phyloP scores from a whole-genome alignment of 164 flowering plant genomes.

The Tinospora cordifolia region DNA sequence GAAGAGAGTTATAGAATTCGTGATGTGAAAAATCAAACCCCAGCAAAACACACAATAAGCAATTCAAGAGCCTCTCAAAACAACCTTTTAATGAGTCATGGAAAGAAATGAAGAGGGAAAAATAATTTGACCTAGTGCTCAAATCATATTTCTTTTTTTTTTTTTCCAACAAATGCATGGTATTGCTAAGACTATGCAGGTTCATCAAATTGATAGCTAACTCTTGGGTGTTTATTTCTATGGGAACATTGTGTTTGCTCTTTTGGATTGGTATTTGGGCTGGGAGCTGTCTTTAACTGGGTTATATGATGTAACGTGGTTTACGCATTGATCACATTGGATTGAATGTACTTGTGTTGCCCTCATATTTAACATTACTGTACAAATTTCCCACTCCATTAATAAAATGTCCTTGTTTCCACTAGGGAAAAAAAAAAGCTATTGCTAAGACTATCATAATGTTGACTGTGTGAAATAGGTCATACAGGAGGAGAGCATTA shows the following conservation, averaged over 20 bases:
- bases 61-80: not conserved
- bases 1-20: not conserved
- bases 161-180: not conserved
- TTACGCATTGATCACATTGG: too few relatives aligned
- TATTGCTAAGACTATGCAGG: not conserved
- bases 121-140: not conserved
- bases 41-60: not conserved
- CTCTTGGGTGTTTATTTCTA: not conserved
- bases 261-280: too few relatives aligned
- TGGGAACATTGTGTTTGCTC: too few relatives aligned
- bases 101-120: not conserved
- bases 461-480: too few relatives aligned
- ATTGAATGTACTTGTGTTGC: too few relatives aligned
- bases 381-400: too few relatives aligned
- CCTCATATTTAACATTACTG: too few relatives aligned
- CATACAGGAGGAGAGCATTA: not conserved
- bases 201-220: too few relatives aligned
- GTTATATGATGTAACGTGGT: too few relatives aligned
- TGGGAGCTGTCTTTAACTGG: too few relatives aligned
- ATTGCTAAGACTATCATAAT: not conserved
- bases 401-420: too few relatives aligned
- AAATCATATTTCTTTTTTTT: not conserved
- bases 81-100: not conserved
- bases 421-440: too few relatives aligned
- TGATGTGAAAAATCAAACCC: not conserved